Percentiles rank a stretch among this genome's conserved stretches.
Conservation (phyloP, 768 basidiomycete genomes). For the Lactarius psammicola region DNA sequence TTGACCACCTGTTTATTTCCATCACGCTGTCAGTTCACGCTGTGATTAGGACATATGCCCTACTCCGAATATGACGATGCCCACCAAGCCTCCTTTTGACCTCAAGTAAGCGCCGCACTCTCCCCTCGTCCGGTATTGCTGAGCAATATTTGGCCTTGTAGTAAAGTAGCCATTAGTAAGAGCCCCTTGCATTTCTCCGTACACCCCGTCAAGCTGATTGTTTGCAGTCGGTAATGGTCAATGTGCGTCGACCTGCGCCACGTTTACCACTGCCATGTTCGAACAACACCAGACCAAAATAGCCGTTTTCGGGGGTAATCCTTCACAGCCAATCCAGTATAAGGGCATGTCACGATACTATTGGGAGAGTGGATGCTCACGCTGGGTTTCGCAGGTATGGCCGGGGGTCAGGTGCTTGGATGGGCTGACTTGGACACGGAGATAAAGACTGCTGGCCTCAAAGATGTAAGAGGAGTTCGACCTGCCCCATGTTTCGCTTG, state of each 20-base stretch:
- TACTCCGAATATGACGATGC: constrained; percentile 28
- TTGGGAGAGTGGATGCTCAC: neutral
- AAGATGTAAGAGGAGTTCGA: constrained; percentile 31
- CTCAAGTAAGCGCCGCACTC: constrained; percentile 11
- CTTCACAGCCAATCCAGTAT: constrained; percentile 45
- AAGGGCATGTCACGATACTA: constrained; percentile 39
- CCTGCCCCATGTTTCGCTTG: neutral
- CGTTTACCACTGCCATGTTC: constrained; percentile 55
- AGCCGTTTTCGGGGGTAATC: constrained; percentile 53
- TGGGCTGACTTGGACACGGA: constrained; percentile 7
- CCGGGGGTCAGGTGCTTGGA: neutral
- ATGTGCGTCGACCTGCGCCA: constrained; percentile 57
- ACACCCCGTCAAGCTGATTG: neutral
- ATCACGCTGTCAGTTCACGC: neutral
- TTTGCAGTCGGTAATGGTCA: constrained; percentile 24
- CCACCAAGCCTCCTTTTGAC: constrained; percentile 20
- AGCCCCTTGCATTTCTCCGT: neutral
- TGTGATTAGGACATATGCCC: constrained; percentile 37
- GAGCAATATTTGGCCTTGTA: neutral
- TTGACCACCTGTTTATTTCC: constrained; percentile 9
- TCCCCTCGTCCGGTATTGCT: neutral
- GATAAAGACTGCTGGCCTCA: constrained; percentile 30
- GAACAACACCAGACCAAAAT: constrained; percentile 49
- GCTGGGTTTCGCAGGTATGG: constrained; percentile 20
- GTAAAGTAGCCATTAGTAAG: constrained; percentile 23